Percentiles rank a stretch among this genome's conserved stretches.
Conservation (phyloP, 192 early-diverging fungal species). For the Coemansia interrupta region DNA sequence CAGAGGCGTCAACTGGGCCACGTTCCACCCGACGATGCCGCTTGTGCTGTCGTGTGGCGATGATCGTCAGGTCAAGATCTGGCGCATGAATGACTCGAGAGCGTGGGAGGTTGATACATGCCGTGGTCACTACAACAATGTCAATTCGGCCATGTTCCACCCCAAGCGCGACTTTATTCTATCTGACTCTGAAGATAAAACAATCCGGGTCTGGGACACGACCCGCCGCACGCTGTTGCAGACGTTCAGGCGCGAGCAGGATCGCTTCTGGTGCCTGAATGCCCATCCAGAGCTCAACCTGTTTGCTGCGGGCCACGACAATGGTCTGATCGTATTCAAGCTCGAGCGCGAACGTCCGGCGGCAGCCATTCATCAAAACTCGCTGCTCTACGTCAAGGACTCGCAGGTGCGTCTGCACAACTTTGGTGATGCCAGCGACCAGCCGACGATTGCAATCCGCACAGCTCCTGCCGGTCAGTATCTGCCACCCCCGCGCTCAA, state of each 20-base stretch:
- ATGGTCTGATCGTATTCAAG: constrained; percentile 97
- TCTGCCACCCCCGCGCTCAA: constrained; percentile 69
- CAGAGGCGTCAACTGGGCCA: constrained; percentile 95
- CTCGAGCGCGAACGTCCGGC: constrained; percentile 96
- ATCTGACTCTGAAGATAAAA: constrained; percentile 93
- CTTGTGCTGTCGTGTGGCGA: constrained; percentile 96
- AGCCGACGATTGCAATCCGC: constrained; percentile 74
- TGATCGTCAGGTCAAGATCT: constrained; percentile 96
- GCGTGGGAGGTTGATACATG: constrained; percentile 99
- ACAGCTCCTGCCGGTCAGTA: constrained; percentile 66
- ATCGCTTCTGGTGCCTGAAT: constrained; percentile 93
- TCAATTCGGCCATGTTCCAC: constrained; percentile 91
- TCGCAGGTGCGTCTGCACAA: constrained; percentile 82
- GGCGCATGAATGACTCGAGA: constrained; percentile 97
- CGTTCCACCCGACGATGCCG: constrained; percentile 95
- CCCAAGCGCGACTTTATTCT: constrained; percentile 93
- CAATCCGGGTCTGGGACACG: constrained; percentile 98
- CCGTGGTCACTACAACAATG: constrained; percentile 98
- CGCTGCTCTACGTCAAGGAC: constrained; percentile 86
- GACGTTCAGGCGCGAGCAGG: constrained; percentile 95
- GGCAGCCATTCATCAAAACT: constrained; percentile 75
- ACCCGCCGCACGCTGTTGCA: constrained; percentile 88
- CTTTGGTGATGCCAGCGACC: constrained; percentile 71
- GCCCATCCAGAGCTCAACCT: constrained; percentile 97
- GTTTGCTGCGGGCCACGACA: constrained; percentile 98